phyloP scores from a whole-genome alignment of 164 flowering plant species.

The Sextonia rubra region DNA sequence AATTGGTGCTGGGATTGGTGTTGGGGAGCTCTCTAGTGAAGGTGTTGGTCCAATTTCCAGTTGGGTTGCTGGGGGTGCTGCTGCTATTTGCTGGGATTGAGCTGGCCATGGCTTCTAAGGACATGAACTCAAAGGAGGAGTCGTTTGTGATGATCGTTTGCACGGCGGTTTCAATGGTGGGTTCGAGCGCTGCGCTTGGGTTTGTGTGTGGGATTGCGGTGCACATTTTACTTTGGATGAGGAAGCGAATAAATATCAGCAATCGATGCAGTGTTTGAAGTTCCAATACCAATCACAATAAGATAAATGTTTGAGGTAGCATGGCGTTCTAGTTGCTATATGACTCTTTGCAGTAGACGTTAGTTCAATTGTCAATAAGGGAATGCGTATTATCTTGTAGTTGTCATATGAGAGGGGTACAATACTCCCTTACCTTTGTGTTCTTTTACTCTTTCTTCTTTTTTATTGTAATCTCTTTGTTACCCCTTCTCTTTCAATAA shows the following conservation, averaged over 20 bases:
- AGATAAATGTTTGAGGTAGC: background rate
- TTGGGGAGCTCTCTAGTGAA: slow-evolving; percentile 62
- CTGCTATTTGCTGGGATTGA: slow-evolving; percentile 82
- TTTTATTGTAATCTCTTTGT: too few relatives aligned
- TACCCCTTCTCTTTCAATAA: too few relatives aligned
- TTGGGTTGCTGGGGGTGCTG: slow-evolving; percentile 71
- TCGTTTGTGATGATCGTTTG: slow-evolving; percentile 62
- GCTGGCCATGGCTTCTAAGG: slow-evolving; percentile 68
- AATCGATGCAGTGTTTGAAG: background rate
- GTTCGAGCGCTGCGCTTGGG: slow-evolving; percentile 72
- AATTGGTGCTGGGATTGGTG: slow-evolving; percentile 56
- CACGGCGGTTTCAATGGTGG: slow-evolving; percentile 59
- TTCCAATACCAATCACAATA: too few relatives aligned
- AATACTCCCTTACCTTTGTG: too few relatives aligned
- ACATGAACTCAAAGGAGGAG: slow-evolving; percentile 49
- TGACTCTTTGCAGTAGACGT: background rate
- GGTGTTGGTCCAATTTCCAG: slow-evolving; percentile 59
- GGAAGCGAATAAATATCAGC: background rate
- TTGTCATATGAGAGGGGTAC: too few relatives aligned
- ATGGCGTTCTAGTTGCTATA: background rate
- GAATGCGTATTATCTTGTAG: too few relatives aligned
- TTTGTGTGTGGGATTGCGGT: slow-evolving; percentile 51
- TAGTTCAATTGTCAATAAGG: background rate
- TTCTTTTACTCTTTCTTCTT: too few relatives aligned
- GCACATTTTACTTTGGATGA: slow-evolving; percentile 15